These are phyloP conservation scores for Falciphora oryzae DNA, from an alignment of 2,329 filamentous ascomycete genomes.

Conservation along the genomic window DNA sequence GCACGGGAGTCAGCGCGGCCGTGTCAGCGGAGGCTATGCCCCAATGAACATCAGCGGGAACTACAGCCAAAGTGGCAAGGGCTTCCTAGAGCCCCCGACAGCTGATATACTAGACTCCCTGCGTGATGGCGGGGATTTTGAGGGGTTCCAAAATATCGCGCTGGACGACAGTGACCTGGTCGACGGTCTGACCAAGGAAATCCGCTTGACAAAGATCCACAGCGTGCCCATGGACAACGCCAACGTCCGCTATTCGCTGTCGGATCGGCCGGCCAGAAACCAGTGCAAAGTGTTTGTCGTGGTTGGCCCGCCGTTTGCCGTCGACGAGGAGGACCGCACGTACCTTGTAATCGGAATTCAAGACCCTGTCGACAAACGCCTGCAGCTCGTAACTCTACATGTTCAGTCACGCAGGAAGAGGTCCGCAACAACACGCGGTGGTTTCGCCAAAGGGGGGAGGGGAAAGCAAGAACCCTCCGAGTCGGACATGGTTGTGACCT, in stretches of 20 bases:
- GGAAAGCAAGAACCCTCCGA: constrained; percentile 17
- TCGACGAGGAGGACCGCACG: constrained; percentile 46
- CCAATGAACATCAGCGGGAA: constrained; percentile 29
- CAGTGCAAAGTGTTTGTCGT: constrained; percentile 65
- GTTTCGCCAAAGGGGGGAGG: constrained; percentile 8
- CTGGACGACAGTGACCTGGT: constrained; percentile 62
- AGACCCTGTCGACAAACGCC: constrained; percentile 59
- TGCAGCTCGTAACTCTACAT: constrained; percentile 61
- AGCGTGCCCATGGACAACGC: constrained; percentile 57
- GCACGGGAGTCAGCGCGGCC: constrained; percentile 59
- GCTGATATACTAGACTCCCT: constrained; percentile 66
- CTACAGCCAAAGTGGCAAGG: constrained; percentile 47
- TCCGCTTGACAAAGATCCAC: constrained; percentile 66
- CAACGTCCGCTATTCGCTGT: constrained; percentile 55
- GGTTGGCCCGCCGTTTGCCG: constrained; percentile 49
- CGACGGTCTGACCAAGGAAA: constrained; percentile 65
- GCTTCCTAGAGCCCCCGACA: constrained; percentile 61
- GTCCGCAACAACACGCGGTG: constrained; percentile 15
- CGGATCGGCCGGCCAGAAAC: constrained; percentile 43
- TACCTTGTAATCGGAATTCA: constrained; percentile 64
- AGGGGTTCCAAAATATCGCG: constrained; percentile 67
- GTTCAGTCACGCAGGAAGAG: constrained; percentile 38
- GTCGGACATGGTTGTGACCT: constrained; percentile 33
- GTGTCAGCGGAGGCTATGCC: constrained; percentile 49
- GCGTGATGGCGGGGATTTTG: constrained; percentile 54